Evolutionary conservation across 148 eudicot species (phyloP).

Genomic region (Arbutus unedo): DNA sequence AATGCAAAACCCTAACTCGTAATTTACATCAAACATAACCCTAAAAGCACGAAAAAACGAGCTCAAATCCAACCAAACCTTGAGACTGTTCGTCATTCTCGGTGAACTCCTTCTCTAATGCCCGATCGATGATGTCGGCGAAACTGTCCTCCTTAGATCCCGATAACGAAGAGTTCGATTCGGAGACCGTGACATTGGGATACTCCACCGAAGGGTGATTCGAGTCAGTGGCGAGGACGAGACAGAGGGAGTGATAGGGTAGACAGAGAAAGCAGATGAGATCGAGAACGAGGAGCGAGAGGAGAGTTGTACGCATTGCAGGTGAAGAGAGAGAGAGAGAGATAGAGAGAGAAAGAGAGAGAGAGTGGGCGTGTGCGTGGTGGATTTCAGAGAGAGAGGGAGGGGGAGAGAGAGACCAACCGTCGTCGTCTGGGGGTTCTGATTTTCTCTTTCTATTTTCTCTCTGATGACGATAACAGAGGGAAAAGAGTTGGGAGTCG

Average conservation of each 20-base stretch:
- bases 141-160: conserved; percentile 59
- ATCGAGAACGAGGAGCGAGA: conserved; percentile 23
- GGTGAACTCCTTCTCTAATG: conserved; percentile 83
- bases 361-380: not conserved
- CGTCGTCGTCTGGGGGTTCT: conserved; percentile 3
- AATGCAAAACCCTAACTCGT: conserved; percentile 24
- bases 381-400: not conserved
- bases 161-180: conserved; percentile 17
- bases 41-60: not conserved
- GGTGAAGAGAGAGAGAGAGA: not conserved
- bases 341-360: not conserved
- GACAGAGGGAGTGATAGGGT: not conserved
- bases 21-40: not conserved
- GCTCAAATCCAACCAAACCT: conserved; percentile 60
- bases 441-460: not conserved
- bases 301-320: conserved; percentile 23
- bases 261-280: conserved; percentile 19
- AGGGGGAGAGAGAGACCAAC: not conserved
- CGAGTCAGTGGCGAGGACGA: conserved; percentile 10
- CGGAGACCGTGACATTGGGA: conserved; percentile 21
- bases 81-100: conserved; percentile 68
- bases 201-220: conserved; percentile 10
- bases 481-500: not conserved
- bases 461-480: not conserved
- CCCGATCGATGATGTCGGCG: conserved; percentile 96